Percentiles rank a stretch among this genome's conserved stretches.
Conservation (phyloP, 192 early-diverging fungal species). For the Backusella westeae region DNA sequence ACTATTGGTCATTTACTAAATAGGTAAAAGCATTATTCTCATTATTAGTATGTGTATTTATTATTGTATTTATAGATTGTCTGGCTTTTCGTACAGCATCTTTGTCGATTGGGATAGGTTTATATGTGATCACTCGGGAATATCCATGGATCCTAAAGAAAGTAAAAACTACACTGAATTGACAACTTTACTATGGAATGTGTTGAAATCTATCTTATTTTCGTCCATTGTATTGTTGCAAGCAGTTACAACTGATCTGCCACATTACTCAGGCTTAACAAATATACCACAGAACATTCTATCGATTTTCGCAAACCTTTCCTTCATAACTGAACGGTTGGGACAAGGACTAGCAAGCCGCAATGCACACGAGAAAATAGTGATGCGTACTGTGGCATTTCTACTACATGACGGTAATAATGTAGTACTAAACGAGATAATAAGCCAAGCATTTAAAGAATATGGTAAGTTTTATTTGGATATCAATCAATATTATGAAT, state of each 20-base stretch:
- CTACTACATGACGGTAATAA: slow-evolving; percentile 23
- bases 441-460: slow-evolving; percentile 12
- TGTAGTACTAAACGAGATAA: slow-evolving; percentile 9
- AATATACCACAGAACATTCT: slow-evolving; percentile 25
- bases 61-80: neutral
- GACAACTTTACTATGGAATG: slow-evolving; percentile 23
- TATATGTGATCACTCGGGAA: neutral
- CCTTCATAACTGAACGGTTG: slow-evolving; percentile 45
- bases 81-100: slow-evolving; percentile 6
- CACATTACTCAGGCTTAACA: neutral
- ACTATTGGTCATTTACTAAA: neutral
- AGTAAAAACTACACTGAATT: neutral
- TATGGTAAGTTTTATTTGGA: slow-evolving; percentile 6
- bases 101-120: slow-evolving; percentile 25
- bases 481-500: neutral
- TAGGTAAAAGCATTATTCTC: neutral
- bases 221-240: slow-evolving; percentile 47
- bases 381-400: slow-evolving; percentile 37
- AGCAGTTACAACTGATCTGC: slow-evolving; percentile 23
- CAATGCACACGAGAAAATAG: slow-evolving; percentile 43
- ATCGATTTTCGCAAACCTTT: slow-evolving; percentile 42
- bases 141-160: neutral
- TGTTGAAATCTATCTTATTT: slow-evolving; percentile 49
- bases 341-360: slow-evolving; percentile 37
- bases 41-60: neutral